A percentile compares a stretch with the other conserved stretches of the same genome.
phyloP scores from a whole-genome alignment of 1,284 basidiomycete genomes.

The Amylostereum areolatum region DNA sequence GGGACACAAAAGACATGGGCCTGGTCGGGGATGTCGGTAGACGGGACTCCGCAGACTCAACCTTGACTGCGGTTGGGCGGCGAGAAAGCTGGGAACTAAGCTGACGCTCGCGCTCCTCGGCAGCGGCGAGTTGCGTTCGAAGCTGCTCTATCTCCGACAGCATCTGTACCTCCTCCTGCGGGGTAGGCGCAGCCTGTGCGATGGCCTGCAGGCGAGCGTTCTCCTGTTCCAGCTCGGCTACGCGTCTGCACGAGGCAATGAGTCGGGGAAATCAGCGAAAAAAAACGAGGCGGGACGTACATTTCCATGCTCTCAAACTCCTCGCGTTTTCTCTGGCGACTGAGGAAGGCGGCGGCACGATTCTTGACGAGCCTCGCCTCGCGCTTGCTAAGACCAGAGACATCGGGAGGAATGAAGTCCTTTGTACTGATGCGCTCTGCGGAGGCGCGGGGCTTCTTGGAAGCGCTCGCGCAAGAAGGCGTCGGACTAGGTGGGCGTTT shows the following conservation, averaged over 20 bases:
- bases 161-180: slow-evolving; percentile 27
- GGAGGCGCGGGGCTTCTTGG: slow-evolving; percentile 53
- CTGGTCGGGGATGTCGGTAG: slow-evolving; percentile 34
- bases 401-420: slow-evolving; percentile 85
- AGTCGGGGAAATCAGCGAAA: slow-evolving; percentile 3
- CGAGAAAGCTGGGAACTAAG: slow-evolving; percentile 54
- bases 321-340: slow-evolving; percentile 85
- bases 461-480: slow-evolving; percentile 30
- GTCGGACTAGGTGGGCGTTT: slow-evolving; percentile 35
- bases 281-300: slow-evolving; percentile 37
- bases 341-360: slow-evolving; percentile 85
- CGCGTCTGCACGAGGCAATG: slow-evolving; percentile 41
- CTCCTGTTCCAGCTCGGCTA: slow-evolving; percentile 72
- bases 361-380: slow-evolving; percentile 90
- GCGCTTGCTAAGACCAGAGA: slow-evolving; percentile 81
- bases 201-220: slow-evolving; percentile 62
- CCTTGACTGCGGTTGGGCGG: slow-evolving; percentile 39
- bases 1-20: slow-evolving; percentile 29
- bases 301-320: slow-evolving; percentile 88
- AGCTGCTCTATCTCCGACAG: slow-evolving; percentile 60
- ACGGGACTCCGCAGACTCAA: slow-evolving; percentile 44
- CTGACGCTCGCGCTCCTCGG: slow-evolving; percentile 59
- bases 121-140: slow-evolving; percentile 54
- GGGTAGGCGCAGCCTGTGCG: slow-evolving; percentile 25
- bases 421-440: slow-evolving; percentile 68